Evolutionary conservation across 1,284 basidiomycete genomes (phyloP), one percentile per base, ranked within the genome.

Genomic region (Cutaneotrichosporon cavernicola): DNA sequence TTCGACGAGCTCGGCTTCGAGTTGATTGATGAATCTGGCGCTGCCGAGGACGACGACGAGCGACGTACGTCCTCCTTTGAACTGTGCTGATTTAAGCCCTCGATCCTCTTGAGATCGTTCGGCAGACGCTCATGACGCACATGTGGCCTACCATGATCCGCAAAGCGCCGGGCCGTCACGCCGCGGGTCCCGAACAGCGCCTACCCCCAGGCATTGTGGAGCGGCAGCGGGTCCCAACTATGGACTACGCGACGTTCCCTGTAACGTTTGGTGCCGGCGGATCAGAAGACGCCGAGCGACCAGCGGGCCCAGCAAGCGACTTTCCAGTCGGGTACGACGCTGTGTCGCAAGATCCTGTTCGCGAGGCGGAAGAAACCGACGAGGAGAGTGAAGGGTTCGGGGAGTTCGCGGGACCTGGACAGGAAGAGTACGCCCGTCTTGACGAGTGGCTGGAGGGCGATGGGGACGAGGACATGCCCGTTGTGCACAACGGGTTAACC

Each of bases 61-160:
- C 56, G 76, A 49, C 76, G 76, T 79, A 65, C 70, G 77, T 72
- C 9, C 13, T 32, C 43, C 31, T 6, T 32, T 16, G 31, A 36
- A 26, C 4, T 11, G 13, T 31, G 46, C 65, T 70, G 52, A 65
- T 58, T 9, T 5, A 55, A 78, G 74, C 74, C 1, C 65, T 78
- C 9, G 65, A 70, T 36, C 70, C 73, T 0, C 64, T 76, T 43
- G 76, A 79, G 18, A 66, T 58, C 1, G 64, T 78, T 4, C 68
- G 76, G 11, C 75, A 78, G 59, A 78, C 76, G 31, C 69, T 79
- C n/a, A 71, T 72, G 69, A 78, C 77, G 22, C 77, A 79, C 61
- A 67, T 78, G 63, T 79, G 77, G 77, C 75, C 76, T 1, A 69
- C 68, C n/a, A 77, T 79, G 76, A 31, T 53, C 11, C 72, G 76